Percentiles rank a stretch among this genome's conserved stretches.
Evolutionary conservation across 345 rosid species (phyloP).

Genomic region (Hevea brasiliensis): DNA sequence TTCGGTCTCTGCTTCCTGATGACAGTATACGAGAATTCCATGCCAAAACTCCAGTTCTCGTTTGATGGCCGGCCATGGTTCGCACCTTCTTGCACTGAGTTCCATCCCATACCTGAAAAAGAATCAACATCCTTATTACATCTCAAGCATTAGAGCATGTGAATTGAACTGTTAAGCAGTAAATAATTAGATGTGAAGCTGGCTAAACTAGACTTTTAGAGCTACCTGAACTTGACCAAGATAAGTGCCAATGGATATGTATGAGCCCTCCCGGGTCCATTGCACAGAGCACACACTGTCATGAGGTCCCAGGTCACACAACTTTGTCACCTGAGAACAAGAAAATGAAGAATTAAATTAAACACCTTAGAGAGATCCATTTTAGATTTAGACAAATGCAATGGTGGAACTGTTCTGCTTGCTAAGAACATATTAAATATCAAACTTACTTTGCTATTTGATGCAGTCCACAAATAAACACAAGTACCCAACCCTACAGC

Average conservation of each 20-base stretch:
- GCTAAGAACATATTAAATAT: neutral
- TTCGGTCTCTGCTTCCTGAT: conserved; percentile 93
- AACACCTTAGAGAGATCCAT: neutral
- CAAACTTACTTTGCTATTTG: conserved; percentile 82
- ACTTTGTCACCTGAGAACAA: conserved; percentile 70
- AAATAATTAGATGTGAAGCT: neutral
- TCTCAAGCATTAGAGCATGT: neutral
- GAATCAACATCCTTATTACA: neutral
- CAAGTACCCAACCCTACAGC: conserved; percentile 96
- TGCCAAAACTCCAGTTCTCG: conserved; percentile 91
- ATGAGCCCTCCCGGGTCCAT: conserved; percentile 97
- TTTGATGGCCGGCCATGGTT: conserved; percentile 93
- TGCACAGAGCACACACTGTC: conserved; percentile 86
- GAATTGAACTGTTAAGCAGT: neutral
- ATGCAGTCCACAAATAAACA: conserved; percentile 95
- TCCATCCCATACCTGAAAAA: conserved; percentile 86
- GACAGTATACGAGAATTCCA: conserved; percentile 88
- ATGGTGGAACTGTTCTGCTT: neutral
- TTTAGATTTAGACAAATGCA: neutral
- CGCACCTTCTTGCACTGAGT: conserved; percentile 77
- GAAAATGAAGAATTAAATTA: neutral
- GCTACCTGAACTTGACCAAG: conserved; percentile 92
- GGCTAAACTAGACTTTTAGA: neutral
- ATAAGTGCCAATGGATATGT: conserved; percentile 79
- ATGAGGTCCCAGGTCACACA: conserved; percentile 88